Conservation (phyloP, 2,329 filamentous ascomycete genomes). For the Diplodia sapinea region DNA sequence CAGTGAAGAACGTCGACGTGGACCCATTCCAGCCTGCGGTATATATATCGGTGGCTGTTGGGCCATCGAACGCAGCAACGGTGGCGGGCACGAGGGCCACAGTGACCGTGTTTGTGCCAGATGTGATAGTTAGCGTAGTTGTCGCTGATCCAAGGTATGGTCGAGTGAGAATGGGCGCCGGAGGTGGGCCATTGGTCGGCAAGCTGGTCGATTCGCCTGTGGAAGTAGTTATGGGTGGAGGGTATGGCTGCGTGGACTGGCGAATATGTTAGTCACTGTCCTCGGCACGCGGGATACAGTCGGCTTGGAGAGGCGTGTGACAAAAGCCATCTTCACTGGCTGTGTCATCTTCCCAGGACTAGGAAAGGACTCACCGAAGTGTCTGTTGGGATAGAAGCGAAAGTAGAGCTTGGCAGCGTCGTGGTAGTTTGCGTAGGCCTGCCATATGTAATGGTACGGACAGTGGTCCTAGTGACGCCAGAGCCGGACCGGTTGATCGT, state of each 20-base stretch:
- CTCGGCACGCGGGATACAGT: not conserved
- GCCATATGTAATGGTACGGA: not conserved
- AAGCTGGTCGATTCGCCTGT: not conserved
- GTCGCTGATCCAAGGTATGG: slow-evolving; percentile 3
- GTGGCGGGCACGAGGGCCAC: not conserved
- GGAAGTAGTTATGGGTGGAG: too few relatives aligned
- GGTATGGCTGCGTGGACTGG: not conserved
- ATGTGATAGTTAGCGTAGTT: not conserved
- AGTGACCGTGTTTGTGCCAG: not conserved
- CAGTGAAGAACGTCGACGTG: not conserved
- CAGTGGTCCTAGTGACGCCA: slow-evolving; percentile 4
- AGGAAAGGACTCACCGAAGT: too few relatives aligned
- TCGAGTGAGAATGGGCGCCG: not conserved
- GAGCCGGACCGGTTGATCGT: slow-evolving; percentile 1
- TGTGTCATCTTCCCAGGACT: too few relatives aligned
- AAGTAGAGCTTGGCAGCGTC: slow-evolving; percentile 1
- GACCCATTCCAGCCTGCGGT: not conserved
- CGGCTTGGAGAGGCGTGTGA: too few relatives aligned
- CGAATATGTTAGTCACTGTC: not conserved
- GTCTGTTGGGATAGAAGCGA: not conserved
- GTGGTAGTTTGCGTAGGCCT: too few relatives aligned
- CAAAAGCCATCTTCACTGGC: too few relatives aligned
- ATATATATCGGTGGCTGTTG: not conserved
- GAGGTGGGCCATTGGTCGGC: too few relatives aligned
- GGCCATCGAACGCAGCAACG: not conserved